Base-by-base conservation (phyloP, 331 rosid species). In the Pyrus hybrid region DNA sequence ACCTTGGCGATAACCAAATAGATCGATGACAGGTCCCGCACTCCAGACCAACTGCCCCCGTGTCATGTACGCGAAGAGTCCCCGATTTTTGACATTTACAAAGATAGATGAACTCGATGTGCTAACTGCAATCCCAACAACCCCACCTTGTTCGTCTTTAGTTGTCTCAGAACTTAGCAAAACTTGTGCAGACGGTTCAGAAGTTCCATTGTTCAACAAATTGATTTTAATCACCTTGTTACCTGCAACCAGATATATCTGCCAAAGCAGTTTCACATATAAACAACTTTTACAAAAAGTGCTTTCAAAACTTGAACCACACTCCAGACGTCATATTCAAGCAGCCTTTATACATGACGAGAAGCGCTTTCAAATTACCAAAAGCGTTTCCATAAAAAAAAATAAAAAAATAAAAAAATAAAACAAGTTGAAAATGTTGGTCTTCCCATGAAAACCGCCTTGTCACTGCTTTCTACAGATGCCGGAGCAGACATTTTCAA, bases 161-260 rank as follows among this genome's bases (percentile, higher is more conserved):
- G 80, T 88, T 32, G 86, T 79, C 69, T 73, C 81, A 7, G 85
- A 72, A 41, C 88, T 80, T 41, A 89, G 88, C 60, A 91, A 76
- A 78, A 89, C 71, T 75, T 84, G 65, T 49, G 74, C 85, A 16
- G 75, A 33, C 60, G 91, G 82, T 69, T 79, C 86, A 28, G 76
- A 77, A 63, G 73, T 79, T 74, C 81, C 83, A n/a, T 35, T 64
- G 62, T 57, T 80, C 23, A 74, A 76, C 79, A 89, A 85, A 21
- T 60, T 80, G 49, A 93, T 83, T 88, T 75, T 69, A 81, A 85
- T 30, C 75, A 93, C 78, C 83, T 88, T 89, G 80, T 86, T 86
- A 61, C 84, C 97, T 21, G 92, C 96, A 21, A 89, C 87, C 83
- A 91, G 72, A 81, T 86, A 93, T 70, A 93, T 80, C 98, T 91